phyloP scores from a whole-genome alignment of 768 basidiomycete species.

The Tylopilus vinaceipallidus region DNA sequence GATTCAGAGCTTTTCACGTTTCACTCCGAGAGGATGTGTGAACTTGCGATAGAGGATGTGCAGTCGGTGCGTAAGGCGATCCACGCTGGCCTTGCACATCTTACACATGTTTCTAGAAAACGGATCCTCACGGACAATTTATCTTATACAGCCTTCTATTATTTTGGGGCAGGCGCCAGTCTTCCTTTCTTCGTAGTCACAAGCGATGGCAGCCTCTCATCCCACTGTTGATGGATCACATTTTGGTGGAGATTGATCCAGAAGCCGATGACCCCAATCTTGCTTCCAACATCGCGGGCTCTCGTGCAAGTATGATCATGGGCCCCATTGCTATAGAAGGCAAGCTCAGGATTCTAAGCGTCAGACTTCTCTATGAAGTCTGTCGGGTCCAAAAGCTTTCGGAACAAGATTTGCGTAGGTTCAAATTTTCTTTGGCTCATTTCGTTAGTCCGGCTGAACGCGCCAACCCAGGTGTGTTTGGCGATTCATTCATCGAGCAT shows the following conservation, averaged over 20 bases:
- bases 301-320: slow-evolving; percentile 40
- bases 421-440: neutral
- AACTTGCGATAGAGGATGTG: slow-evolving; percentile 69
- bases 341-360: slow-evolving; percentile 68
- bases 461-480: slow-evolving; percentile 61
- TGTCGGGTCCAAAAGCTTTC: slow-evolving; percentile 87
- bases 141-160: slow-evolving; percentile 79
- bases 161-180: slow-evolving; percentile 65
- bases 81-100: neutral
- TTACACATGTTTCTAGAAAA: slow-evolving; percentile 48
- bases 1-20: slow-evolving; percentile 86
- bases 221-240: slow-evolving; percentile 82
- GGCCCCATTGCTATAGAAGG: slow-evolving; percentile 75
- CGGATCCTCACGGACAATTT: slow-evolving; percentile 81
- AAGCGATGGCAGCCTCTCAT: slow-evolving; percentile 83
- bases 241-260: slow-evolving; percentile 77
- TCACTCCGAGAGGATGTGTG: slow-evolving; percentile 91
- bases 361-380: slow-evolving; percentile 85
- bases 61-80: slow-evolving; percentile 49
- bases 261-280: slow-evolving; percentile 57
- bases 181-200: slow-evolving; percentile 71
- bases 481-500: slow-evolving; percentile 81
- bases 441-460: slow-evolving; percentile 8
- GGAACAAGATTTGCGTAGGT: slow-evolving; percentile 74
- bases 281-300: slow-evolving; percentile 24